Evolutionary conservation across 2,329 filamentous ascomycete species (phyloP).

Genomic region (Sporothrix brasiliensis): DNA sequence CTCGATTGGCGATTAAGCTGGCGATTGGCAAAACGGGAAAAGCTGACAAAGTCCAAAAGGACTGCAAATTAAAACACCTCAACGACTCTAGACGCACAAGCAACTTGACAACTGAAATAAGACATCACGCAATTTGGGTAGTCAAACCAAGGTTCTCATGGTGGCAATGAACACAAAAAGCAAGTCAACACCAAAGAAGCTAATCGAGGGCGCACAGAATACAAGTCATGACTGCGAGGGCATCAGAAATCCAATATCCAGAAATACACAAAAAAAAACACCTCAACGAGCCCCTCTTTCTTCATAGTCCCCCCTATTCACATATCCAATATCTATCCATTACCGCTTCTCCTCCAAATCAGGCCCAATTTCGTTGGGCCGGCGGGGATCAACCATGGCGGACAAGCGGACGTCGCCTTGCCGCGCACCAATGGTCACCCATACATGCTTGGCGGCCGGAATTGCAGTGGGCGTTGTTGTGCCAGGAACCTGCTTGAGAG

Average conservation of each 20-base stretch:
- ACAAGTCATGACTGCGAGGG: conserved; percentile 20
- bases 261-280: not conserved
- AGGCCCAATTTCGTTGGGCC: conserved; percentile 56
- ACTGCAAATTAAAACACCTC: not conserved
- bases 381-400: conserved; percentile 59
- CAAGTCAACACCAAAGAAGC: not conserved
- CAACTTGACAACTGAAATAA: not conserved
- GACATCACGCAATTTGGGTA: conserved; percentile 18
- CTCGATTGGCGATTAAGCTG: not conserved
- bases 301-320: not conserved
- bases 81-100: not conserved
- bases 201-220: conserved; percentile 6
- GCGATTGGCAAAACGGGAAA: not conserved
- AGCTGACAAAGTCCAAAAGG: not conserved
- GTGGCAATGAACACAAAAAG: not conserved
- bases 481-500: conserved; percentile 50
- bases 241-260: conserved; percentile 10
- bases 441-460: conserved; percentile 61
- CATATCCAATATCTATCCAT: not conserved
- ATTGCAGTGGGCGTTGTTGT: conserved; percentile 40
- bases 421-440: conserved; percentile 68
- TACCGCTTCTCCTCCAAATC: conserved; percentile 55
- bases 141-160: conserved; percentile 13
- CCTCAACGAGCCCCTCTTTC: not conserved
- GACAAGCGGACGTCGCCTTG: conserved; percentile 61